Conservation (phyloP, 192 early-diverging fungal genomes). For the Pilobolus umbonatus region DNA sequence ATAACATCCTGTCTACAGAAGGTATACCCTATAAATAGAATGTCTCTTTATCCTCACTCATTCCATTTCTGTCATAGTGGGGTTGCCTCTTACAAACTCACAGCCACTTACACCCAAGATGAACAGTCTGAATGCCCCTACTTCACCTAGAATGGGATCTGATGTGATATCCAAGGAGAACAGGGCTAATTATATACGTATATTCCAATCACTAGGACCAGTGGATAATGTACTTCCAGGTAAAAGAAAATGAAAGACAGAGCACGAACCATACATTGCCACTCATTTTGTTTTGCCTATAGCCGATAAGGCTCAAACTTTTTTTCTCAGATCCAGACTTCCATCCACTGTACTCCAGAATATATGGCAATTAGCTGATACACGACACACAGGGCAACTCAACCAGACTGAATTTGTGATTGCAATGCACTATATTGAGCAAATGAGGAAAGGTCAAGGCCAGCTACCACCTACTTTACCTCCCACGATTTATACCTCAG, state of each 20-base stretch:
- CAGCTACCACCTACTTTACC: slow-evolving; percentile 69
- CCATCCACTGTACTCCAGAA: slow-evolving; percentile 64
- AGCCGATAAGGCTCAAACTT: slow-evolving; percentile 64
- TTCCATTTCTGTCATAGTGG: neutral
- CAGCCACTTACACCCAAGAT: neutral
- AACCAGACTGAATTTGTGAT: slow-evolving; percentile 83
- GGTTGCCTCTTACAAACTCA: too few relatives aligned
- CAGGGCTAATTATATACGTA: slow-evolving; percentile 25
- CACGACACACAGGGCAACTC: slow-evolving; percentile 63
- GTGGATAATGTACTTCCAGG: slow-evolving; percentile 22
- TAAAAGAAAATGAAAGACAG: slow-evolving; percentile 1
- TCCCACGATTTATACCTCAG: slow-evolving; percentile 46
- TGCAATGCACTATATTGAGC: slow-evolving; percentile 84
- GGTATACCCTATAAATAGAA: slow-evolving; percentile 8
- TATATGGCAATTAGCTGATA: slow-evolving; percentile 84
- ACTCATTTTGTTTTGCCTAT: neutral
- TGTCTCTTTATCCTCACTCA: slow-evolving; percentile 2
- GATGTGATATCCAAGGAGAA: slow-evolving; percentile 40
- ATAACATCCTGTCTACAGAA: slow-evolving; percentile 27
- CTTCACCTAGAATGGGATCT: slow-evolving; percentile 26
- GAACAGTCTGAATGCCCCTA: neutral
- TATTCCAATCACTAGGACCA: slow-evolving; percentile 22
- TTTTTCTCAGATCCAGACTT: slow-evolving; percentile 80
- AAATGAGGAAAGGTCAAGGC: slow-evolving; percentile 60
- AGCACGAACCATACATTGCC: neutral